Base-by-base conservation (phyloP, 495 filamentous ascomycete genomes). In the Penicilliopsis zonata region DNA sequence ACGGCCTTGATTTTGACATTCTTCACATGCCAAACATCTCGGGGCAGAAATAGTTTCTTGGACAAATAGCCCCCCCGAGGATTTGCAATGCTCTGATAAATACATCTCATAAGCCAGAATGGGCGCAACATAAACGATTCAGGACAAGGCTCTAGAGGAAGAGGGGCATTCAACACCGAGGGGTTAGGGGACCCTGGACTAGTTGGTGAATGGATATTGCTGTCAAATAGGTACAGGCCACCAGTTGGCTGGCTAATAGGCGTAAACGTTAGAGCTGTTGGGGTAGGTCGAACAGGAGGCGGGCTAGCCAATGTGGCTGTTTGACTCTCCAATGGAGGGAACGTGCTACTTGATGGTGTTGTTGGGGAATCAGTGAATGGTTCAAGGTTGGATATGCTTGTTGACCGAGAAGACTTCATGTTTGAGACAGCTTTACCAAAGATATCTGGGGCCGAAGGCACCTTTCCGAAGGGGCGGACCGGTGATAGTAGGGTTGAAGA, bases 61-160 rank as follows among this genome's bases (percentile, higher is more conserved):
- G 88, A 90, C 12, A 98, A 50, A 50, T 94, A 98, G 5, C 86
- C 90, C 16, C 90, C 90, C 13, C 82, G 78, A 4, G 87, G 82
- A 49, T 96, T 86, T 13, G 80, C 78, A 18, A 96, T 74, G 2
- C 87, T 94, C 48, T 96, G 86, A 51, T 88, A 94, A 13, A 98
- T 65, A 32, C 78, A 80, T 32, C 92, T 71, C 79, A 98, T 88
- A 12, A 96, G 70, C 92, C 92, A 96, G 57, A 93, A 96, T 2
- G 90, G 90, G 9, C 90, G 78, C 1, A 93, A 70, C 28, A 93
- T 70, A 34, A 76, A 72, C 9, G 90, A 86, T 34, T 76, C 79
- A 2, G 90, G 92, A 47, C 90, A 99, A 10, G 90, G 83, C 42
- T 99, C 90, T 9, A 99, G 67, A 1, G 86, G 76, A 4, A 75